Percentiles rank a stretch among this genome's conserved stretches.
These are phyloP conservation scores for Marsdenia floribunda DNA, from an alignment of 257 asterid species.

Conservation along the genomic window DNA sequence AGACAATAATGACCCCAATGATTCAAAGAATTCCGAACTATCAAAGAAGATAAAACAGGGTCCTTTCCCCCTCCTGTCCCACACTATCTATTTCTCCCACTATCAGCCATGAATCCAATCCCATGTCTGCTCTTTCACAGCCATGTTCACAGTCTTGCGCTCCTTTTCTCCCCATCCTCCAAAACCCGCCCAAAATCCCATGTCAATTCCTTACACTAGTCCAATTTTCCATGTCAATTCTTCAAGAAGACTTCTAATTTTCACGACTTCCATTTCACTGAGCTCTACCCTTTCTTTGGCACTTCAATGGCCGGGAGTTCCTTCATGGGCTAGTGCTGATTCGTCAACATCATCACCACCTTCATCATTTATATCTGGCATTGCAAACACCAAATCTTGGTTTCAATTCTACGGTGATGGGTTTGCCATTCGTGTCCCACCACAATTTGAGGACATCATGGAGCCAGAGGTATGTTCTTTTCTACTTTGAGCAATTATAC, in stretches of 20 bases:
- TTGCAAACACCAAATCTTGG: constrained; percentile 84
- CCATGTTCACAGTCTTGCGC: constrained; percentile 33
- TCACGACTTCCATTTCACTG: constrained; percentile 39
- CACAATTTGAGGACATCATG: constrained; percentile 63
- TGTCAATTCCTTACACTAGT: constrained; percentile 3
- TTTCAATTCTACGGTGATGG: constrained; percentile 83
- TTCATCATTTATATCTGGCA: constrained; percentile 57
- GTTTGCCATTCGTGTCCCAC: constrained; percentile 85
- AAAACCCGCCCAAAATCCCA: constrained; percentile 22
- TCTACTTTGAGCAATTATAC: not conserved
- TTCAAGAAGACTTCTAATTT: constrained; percentile 46
- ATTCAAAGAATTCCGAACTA: not conserved
- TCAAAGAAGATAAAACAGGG: not conserved
- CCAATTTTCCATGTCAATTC: constrained; percentile 14
- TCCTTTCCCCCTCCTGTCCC: constrained; percentile 13
- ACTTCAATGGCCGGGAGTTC: constrained; percentile 24
- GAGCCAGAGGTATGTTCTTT: constrained; percentile 70
- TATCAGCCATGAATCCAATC: constrained; percentile 21
- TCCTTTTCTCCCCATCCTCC: constrained; percentile 33
- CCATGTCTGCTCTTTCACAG: constrained; percentile 24
- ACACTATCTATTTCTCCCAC: constrained; percentile 18
- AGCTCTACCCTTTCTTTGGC: constrained; percentile 12
- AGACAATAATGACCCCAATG: not conserved
- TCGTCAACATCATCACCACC: constrained; percentile 34
- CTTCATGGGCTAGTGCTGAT: constrained; percentile 34